These are phyloP conservation scores for Aspergillus sp. DNA, from an alignment of 2,329 filamentous ascomycete species.

Conservation along the genomic window DNA sequence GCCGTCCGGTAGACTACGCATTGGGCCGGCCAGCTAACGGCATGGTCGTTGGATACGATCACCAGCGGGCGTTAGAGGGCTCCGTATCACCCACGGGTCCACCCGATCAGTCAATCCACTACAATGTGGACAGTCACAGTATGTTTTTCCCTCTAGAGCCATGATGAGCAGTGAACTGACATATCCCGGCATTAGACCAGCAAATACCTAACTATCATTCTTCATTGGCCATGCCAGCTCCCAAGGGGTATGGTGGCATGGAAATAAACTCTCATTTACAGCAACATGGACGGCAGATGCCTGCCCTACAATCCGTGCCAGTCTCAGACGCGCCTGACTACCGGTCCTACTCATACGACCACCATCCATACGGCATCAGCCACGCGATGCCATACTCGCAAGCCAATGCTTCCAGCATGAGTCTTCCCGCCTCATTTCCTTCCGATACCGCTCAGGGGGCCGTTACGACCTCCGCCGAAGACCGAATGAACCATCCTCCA, in stretches of 20 bases:
- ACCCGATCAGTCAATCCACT: constrained; percentile 27
- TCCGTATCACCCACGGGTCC: constrained; percentile 39
- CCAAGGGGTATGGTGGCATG: constrained; percentile 28
- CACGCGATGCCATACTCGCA: constrained; percentile 35
- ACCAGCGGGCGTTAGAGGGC: constrained; percentile 32
- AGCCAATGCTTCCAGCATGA: constrained; percentile 38
- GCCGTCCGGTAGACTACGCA: constrained; percentile 33
- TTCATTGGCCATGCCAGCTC: constrained; percentile 29
- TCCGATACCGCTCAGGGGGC: constrained; percentile 27
- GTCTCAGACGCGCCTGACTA: constrained; percentile 39
- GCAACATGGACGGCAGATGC: constrained; percentile 29
- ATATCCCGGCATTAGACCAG: constrained; percentile 22
- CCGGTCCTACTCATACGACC: constrained; percentile 34
- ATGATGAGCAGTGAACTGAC: constrained; percentile 1
- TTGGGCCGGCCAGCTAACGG: constrained; percentile 26
- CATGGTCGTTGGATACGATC: constrained; percentile 33
- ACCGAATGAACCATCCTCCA: constrained; percentile 26
- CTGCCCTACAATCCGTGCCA: constrained; percentile 33
- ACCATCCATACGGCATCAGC: constrained; percentile 30
- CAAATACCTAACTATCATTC: constrained; percentile 33
- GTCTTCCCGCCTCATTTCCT: constrained; percentile 37
- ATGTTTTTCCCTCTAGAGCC: constrained; percentile 7
- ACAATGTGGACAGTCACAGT: constrained; percentile 34
- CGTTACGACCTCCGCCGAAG: constrained; percentile 22
- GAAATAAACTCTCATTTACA: constrained; percentile 32